phyloP scores from a whole-genome alignment of 257 asterid species.

The Orobanche coerulescens region DNA sequence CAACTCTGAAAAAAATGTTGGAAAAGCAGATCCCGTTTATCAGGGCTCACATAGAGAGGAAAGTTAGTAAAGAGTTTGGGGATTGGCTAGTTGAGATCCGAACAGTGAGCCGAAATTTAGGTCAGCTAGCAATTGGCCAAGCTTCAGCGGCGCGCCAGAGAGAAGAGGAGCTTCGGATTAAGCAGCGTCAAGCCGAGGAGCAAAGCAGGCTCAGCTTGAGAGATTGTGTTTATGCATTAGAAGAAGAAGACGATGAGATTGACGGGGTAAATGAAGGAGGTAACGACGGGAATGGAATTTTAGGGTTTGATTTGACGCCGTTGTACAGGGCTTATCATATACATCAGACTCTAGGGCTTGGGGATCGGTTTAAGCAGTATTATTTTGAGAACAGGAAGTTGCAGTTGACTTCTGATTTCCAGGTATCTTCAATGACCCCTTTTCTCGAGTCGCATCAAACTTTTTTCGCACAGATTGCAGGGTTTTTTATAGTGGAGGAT shows the following conservation, averaged over 20 bases:
- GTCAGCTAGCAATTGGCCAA: constrained; percentile 96
- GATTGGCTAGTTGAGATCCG: constrained; percentile 98
- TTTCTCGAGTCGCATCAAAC: constrained; percentile 93
- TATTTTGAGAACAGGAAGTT: constrained; percentile 89
- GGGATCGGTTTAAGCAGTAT: constrained; percentile 71
- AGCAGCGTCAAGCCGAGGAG: constrained; percentile 96
- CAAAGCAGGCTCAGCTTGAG: constrained; percentile 84
- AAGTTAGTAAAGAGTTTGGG: constrained; percentile 74
- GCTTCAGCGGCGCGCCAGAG: constrained; percentile 94
- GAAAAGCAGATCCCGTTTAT: constrained; percentile 95
- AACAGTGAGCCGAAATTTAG: constrained; percentile 68
- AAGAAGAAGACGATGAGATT: constrained; percentile 75
- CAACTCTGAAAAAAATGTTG: constrained; percentile 60
- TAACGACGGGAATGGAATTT: constrained; percentile 37
- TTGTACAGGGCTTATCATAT: constrained; percentile 81
- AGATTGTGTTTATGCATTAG: constrained; percentile 77
- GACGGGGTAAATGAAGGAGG: constrained; percentile 38
- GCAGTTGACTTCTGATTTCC: constrained; percentile 93
- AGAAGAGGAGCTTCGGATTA: constrained; percentile 82
- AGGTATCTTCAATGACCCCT: constrained; percentile 96
- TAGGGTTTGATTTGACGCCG: constrained; percentile 84
- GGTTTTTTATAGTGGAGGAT: constrained; percentile 92
- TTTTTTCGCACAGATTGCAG: constrained; percentile 95
- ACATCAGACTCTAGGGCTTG: constrained; percentile 79
- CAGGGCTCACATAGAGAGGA: constrained; percentile 67